These are phyloP conservation scores for Byssothecium circinans DNA, from an alignment of 2,329 filamentous ascomycete genomes.

Conservation along the genomic window DNA sequence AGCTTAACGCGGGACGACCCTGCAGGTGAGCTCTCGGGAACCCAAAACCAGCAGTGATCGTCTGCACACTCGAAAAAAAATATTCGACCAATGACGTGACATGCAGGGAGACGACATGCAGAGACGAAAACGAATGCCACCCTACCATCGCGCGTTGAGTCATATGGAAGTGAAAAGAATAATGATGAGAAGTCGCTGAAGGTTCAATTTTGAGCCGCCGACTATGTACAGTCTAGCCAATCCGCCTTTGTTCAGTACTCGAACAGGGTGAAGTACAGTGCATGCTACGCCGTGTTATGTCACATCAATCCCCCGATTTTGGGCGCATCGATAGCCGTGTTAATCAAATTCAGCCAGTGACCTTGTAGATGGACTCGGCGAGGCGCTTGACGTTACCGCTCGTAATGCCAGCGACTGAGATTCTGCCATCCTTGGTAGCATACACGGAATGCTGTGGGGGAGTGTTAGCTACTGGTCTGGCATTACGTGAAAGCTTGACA, in stretches of 20 bases:
- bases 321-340: neutral
- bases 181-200: neutral
- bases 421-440: constrained; percentile 88
- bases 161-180: neutral
- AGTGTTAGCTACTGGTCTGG: constrained; percentile 14
- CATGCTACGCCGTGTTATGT: constrained; percentile 22
- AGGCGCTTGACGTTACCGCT: constrained; percentile 76
- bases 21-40: constrained; percentile 1
- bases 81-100: constrained; percentile 3
- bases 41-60: constrained; percentile 7
- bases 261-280: constrained; percentile 23
- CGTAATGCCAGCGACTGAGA: constrained; percentile 84
- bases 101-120: neutral
- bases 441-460: constrained; percentile 79
- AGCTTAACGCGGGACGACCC: constrained; percentile 3
- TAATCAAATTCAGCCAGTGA: constrained; percentile 60
- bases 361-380: constrained; percentile 81
- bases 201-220: constrained; percentile 1
- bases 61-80: neutral
- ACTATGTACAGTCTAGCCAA: constrained; percentile 10
- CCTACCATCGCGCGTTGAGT: neutral
- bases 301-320: constrained; percentile 7
- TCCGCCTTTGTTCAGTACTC: constrained; percentile 5
- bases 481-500: neutral
- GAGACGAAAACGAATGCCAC: neutral